Conservation (phyloP, 805 yeast species). For the Yamadazyma phyllophila region DNA sequence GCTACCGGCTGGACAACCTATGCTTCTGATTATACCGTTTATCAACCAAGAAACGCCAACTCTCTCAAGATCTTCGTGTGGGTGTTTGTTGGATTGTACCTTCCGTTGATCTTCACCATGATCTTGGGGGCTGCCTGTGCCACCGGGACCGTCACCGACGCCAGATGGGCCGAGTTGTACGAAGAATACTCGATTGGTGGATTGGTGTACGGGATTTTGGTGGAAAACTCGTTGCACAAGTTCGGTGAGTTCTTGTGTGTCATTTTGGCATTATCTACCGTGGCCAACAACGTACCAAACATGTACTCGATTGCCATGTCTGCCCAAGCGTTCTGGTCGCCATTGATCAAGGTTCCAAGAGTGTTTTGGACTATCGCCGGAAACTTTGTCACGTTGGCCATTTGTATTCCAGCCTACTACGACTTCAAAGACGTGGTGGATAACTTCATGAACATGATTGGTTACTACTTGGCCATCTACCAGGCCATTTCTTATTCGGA, state of each 20-base stretch:
- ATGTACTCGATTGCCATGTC: slow-evolving; percentile 88
- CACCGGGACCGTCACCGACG: slow-evolving; percentile 54
- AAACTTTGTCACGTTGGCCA: slow-evolving; percentile 74
- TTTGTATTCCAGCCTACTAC: slow-evolving; percentile 86
- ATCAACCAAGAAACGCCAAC: slow-evolving; percentile 68
- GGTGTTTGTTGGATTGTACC: slow-evolving; percentile 59
- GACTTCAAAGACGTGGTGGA: slow-evolving; percentile 68
- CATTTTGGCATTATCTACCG: slow-evolving; percentile 76
- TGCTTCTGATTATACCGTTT: slow-evolving; percentile 89
- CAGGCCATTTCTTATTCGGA: slow-evolving; percentile 73
- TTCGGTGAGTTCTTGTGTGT: slow-evolving; percentile 92
- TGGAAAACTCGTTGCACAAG: slow-evolving; percentile 76
- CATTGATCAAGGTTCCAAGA: slow-evolving; percentile 75
- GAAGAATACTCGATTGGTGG: slow-evolving; percentile 54
- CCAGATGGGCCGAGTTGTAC: slow-evolving; percentile 28
- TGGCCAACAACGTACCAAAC: slow-evolving; percentile 90
- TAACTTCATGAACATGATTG: slow-evolving; percentile 88
- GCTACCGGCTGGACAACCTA: slow-evolving; percentile 95
- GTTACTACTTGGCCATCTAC: slow-evolving; percentile 87
- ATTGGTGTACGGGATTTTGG: slow-evolving; percentile 73
- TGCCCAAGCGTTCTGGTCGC: slow-evolving; percentile 81
- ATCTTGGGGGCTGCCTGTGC: slow-evolving; percentile 85
- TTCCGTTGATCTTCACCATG: slow-evolving; percentile 72
- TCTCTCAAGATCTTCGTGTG: slow-evolving; percentile 59
- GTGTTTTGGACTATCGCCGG: slow-evolving; percentile 77